phyloP scores from a whole-genome alignment of 192 early-diverging fungal species.

The Backusella mclennaniae region DNA sequence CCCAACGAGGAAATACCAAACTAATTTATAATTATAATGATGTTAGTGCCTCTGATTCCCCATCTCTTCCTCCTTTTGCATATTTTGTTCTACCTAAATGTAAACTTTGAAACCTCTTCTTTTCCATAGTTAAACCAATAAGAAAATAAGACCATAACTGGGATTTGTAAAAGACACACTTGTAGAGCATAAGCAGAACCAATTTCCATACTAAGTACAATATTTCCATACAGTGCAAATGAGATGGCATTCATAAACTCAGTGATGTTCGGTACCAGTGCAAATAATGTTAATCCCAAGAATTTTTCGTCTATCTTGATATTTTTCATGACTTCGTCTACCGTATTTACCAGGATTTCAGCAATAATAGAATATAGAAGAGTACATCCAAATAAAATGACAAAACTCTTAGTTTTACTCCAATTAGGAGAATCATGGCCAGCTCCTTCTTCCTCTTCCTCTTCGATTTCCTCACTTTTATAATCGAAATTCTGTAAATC shows the following conservation, averaged over 20 bases:
- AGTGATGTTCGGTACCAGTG: conserved; percentile 92
- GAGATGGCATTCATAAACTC: conserved; percentile 95
- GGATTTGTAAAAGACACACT: conserved; percentile 95
- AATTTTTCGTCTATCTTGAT: conserved; percentile 79
- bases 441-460: conserved; percentile 52
- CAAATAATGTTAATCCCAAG: conserved; percentile 91
- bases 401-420: conserved; percentile 74
- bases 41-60: background rate
- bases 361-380: conserved; percentile 85
- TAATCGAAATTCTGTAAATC: conserved; percentile 48
- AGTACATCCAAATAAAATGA: conserved; percentile 81
- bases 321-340: conserved; percentile 76
- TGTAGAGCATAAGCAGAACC: conserved; percentile 95
- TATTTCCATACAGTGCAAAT: conserved; percentile 91
- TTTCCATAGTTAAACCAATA: conserved; percentile 49
- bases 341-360: conserved; percentile 87
- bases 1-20: conserved; percentile 41
- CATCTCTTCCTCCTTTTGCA: background rate
- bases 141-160: conserved; percentile 86
- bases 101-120: conserved; percentile 27
- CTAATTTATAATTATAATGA: conserved; percentile 3
- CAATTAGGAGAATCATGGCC: conserved; percentile 97
- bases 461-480: conserved; percentile 23
- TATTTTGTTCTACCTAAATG: conserved; percentile 31
- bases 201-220: conserved; percentile 80